Evolutionary conservation across 495 filamentous ascomycete genomes (phyloP), one percentile per base, ranked within the genome.

Genomic region (Aeminium ludgeri): DNA sequence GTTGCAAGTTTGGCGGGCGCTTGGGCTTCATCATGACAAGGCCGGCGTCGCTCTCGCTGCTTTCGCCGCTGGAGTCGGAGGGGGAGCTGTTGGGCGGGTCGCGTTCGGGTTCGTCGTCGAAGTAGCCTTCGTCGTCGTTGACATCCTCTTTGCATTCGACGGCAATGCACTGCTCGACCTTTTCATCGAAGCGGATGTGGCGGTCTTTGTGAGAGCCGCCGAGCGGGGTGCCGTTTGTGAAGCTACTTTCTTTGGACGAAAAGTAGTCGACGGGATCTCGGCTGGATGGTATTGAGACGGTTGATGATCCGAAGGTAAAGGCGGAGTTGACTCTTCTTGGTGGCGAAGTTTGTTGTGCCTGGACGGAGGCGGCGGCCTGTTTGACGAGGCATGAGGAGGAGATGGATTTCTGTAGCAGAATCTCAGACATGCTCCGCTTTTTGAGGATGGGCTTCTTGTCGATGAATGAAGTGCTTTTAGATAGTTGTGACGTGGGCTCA

Each of bases 151-250:
- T 86, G 40, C 73, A 66, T 19, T 96, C 86, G 18, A 97, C 78
- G 3, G 89, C 89, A 38, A 95, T 95, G 53, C 86, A 95, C 55
- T 97, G 87, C 52, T 84, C 75, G 10, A 97, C 89, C 59, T 83
- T 81, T 54, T 95, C 78, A 57, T 94, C 89, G 62, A 97, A 97
- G 55, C 92, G 83, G 36, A 97, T 96, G 55, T 93, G 89, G 32
- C 78, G 82, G 43, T 67, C 69, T 51, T 80, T 81, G 39, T 61
- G 62, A 25, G 23, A 25, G 4, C 61, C 45, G 27, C 64, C 67
- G 29, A 25, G 39, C 4, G 86, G 86, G 3, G 84, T 86, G 12
- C 76, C 76, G 16, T 25, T 33, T 8, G 15, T 12, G 10, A 6
- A n/a, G 13, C 76, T 80, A 2, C 74, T 74, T 16, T 64, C 60